Base-by-base conservation (phyloP, 2,329 filamentous ascomycete species). In the Curvularia lunata region DNA sequence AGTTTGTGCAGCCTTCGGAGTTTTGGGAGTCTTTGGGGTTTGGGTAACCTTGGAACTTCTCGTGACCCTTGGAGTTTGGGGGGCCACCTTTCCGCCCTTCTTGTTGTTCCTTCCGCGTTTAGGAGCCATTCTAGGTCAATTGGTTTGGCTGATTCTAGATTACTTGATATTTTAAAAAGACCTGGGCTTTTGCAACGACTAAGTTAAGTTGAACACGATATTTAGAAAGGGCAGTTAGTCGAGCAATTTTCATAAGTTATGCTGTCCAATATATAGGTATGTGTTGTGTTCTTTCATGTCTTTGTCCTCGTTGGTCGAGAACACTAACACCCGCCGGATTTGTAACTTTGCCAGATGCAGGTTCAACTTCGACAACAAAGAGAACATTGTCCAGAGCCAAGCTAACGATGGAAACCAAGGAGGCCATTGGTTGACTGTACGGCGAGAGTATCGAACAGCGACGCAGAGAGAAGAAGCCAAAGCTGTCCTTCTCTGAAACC, bases 291-390 rank as follows among this genome's bases (percentile, higher is more conserved):
- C 50, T 57, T 49, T 38, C 23, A 54, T 13, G n/a, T 18, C 40
- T 25, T 37, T 6, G 28, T 32, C 51, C 43, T 54, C 54, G 51
- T 50, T 10, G 16, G 3, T 18, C 5, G 9, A 18, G 13, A 21
- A 54, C 51, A 54, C 54, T 30, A 45, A 25, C 12, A 6, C 41
- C 27, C 30, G 40, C 51, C 40, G 45, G 32, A 41, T 54, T 32
- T 37, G 40, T 30, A n/a, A 21, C 38, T n/a, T 9, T 34, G n/a
- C 38, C 25, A n/a, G 19, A 16, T 40, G 40, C 32, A 28, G 18
- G 12, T 48, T 34, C n/a, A 25, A 30, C 16, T 12, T 2, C 2
- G n/a, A 32, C 13, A 32, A 54, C 55, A 49, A 54, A 58, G 51
- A 27, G 40, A 27, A 41, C 16, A 13, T 19, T 16, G 21, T 27